Conservation (phyloP, 306 rosid genomes). For the Acacia confusa region DNA sequence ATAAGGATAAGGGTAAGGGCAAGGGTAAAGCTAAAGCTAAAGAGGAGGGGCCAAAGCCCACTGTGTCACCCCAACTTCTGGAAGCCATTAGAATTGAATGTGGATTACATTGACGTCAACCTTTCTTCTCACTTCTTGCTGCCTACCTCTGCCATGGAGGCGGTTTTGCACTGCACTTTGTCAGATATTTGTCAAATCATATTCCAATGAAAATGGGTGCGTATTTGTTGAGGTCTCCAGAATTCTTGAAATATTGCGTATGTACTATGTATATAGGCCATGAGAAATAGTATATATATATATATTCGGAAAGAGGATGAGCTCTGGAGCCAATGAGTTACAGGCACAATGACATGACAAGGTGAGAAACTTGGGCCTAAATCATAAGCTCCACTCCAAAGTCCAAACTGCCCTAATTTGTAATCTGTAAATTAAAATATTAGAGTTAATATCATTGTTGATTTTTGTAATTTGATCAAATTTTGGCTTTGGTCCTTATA, state of each 20-base stretch:
- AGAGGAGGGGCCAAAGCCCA: constrained; percentile 35
- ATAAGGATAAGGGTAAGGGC: background rate
- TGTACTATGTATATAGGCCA: background rate
- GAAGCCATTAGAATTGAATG: constrained; percentile 87
- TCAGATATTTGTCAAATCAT: constrained; percentile 7
- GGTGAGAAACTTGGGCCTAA: no score
- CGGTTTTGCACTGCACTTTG: background rate
- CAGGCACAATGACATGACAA: no score
- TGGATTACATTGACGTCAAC: constrained; percentile 47
- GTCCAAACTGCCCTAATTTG: no score
- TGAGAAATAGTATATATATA: background rate
- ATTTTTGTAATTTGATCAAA: no score
- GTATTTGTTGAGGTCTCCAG: background rate
- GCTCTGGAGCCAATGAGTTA: no score
- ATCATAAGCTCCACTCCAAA: no score
- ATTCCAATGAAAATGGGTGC: constrained; percentile 2
- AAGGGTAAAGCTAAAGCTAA: background rate
- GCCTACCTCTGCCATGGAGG: background rate
- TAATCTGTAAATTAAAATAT: no score
- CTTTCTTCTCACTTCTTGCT: background rate
- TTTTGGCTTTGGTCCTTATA: no score
- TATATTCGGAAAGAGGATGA: background rate
- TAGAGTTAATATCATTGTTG: no score
- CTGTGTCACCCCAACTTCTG: constrained; percentile 72
- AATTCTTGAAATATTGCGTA: background rate